Percentiles rank a stretch among this genome's conserved stretches.
Evolutionary conservation across 768 basidiomycete genomes (phyloP).

Genomic region (Glaciozyma martinii): DNA sequence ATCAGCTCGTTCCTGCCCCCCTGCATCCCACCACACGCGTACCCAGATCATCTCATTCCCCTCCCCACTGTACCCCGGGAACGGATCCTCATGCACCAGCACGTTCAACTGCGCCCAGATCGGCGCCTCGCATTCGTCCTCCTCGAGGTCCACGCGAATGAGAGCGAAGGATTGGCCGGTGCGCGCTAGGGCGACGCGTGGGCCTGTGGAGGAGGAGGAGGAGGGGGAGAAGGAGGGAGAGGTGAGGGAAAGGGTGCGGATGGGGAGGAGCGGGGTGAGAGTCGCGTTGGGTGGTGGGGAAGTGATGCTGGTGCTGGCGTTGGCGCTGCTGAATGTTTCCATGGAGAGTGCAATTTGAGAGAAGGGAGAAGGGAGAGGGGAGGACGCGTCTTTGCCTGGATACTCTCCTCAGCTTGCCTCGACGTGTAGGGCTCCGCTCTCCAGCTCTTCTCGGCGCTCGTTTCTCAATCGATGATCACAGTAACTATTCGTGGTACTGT

Average conservation of each 20-base stretch:
- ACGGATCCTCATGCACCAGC: slow-evolving; percentile 17
- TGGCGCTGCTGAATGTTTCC: too few relatives aligned
- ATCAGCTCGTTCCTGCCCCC: not conserved
- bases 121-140: slow-evolving; percentile 92
- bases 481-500: too few relatives aligned
- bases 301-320: too few relatives aligned
- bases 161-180: slow-evolving; percentile 79
- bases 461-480: too few relatives aligned
- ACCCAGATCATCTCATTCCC: slow-evolving; percentile 23
- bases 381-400: too few relatives aligned
- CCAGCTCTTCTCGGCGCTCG: too few relatives aligned
- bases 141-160: slow-evolving; percentile 83
- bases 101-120: slow-evolving; percentile 28
- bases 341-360: too few relatives aligned
- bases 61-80: slow-evolving; percentile 12
- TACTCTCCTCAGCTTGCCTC: too few relatives aligned
- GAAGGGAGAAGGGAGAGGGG: too few relatives aligned
- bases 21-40: not conserved
- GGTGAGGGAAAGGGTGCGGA: slow-evolving; percentile 68
- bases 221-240: slow-evolving; percentile 65
- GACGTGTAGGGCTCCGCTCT: too few relatives aligned
- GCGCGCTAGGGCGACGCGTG: slow-evolving; percentile 86
- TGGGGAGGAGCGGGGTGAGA: not conserved
- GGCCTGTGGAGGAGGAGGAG: slow-evolving; percentile 27
- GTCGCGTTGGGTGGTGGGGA: too few relatives aligned